Evolutionary conservation across 768 basidiomycete genomes (phyloP).

Genomic region (Tricholoma saponaceum): DNA sequence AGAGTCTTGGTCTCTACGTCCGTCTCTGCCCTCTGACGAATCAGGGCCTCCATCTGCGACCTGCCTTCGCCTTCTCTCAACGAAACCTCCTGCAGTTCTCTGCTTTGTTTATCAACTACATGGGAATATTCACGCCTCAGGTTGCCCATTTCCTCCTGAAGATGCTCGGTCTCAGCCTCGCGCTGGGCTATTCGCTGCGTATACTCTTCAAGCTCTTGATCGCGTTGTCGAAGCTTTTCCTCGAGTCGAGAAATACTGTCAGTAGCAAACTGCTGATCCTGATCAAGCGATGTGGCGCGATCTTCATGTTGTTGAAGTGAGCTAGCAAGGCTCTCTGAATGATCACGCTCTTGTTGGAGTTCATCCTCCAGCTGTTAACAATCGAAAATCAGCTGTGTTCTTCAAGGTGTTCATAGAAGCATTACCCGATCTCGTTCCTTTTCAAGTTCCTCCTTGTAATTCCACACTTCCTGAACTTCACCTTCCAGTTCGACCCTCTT

Average conservation of each 20-base stretch:
- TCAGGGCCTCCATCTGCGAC: conserved; percentile 42
- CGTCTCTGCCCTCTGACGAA: conserved; percentile 51
- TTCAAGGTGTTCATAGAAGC: conserved; percentile 1
- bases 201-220: conserved; percentile 49
- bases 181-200: conserved; percentile 41
- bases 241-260: conserved; percentile 56
- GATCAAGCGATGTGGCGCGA: conserved; percentile 45
- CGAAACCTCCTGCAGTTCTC: conserved; percentile 42
- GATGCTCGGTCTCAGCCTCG: conserved; percentile 49
- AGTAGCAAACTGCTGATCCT: conserved; percentile 51
- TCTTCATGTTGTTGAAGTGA: conserved; percentile 52
- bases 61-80: conserved; percentile 44
- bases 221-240: conserved; percentile 52
- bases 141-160: conserved; percentile 50
- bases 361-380: conserved; percentile 46
- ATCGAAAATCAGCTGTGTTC: background rate
- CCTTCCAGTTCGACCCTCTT: conserved; percentile 51
- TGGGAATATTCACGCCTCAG: conserved; percentile 54
- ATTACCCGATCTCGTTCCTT: conserved; percentile 53
- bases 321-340: conserved; percentile 40
- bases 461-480: conserved; percentile 50
- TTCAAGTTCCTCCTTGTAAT: conserved; percentile 49
- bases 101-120: conserved; percentile 42
- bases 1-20: conserved; percentile 47
- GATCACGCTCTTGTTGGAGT: conserved; percentile 49